These are phyloP conservation scores for Zygosaccharomyces sapae DNA, from an alignment of 1,139 yeast species.

Conservation along the genomic window DNA sequence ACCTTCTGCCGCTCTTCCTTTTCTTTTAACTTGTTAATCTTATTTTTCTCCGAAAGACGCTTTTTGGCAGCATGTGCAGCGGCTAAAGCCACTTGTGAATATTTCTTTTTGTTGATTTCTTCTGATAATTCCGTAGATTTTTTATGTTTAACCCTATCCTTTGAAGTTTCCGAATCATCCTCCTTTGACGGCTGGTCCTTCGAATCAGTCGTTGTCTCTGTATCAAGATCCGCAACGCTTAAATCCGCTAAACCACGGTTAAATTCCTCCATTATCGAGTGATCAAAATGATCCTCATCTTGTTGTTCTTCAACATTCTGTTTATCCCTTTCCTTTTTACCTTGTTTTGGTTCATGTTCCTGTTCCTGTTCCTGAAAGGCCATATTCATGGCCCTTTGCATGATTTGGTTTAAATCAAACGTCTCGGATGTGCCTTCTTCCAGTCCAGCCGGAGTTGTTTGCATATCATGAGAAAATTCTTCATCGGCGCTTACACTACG, in stretches of 20 bases:
- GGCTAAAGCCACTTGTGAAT: slow-evolving; percentile 23
- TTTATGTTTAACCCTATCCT: slow-evolving; percentile 1
- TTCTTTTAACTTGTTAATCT: slow-evolving; percentile 16
- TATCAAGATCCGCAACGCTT: slow-evolving; percentile 39
- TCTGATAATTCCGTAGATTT: slow-evolving; percentile 16
- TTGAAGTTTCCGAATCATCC: background rate
- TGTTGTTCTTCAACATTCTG: slow-evolving; percentile 4
- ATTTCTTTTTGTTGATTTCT: slow-evolving; percentile 23
- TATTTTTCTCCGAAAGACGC: slow-evolving; percentile 24
- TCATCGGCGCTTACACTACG: slow-evolving; percentile 3
- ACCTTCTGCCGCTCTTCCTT: slow-evolving; percentile 20
- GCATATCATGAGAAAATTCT: background rate
- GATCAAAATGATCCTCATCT: slow-evolving; percentile 23
- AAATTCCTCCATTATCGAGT: slow-evolving; percentile 50
- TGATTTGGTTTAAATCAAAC: slow-evolving; percentile 59
- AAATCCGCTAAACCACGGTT: slow-evolving; percentile 50
- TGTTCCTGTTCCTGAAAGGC: slow-evolving; percentile 42
- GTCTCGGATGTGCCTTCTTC: slow-evolving; percentile 36
- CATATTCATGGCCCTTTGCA: slow-evolving; percentile 69
- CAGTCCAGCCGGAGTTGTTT: slow-evolving; percentile 6
- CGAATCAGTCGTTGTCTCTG: slow-evolving; percentile 13
- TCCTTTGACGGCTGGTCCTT: slow-evolving; percentile 6
- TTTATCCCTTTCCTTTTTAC: background rate
- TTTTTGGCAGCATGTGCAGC: slow-evolving; percentile 31
- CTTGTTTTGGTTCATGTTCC: background rate